Evolutionary conservation across 2,329 filamentous ascomycete genomes (phyloP).

Genomic region (Alternaria consortialis): DNA sequence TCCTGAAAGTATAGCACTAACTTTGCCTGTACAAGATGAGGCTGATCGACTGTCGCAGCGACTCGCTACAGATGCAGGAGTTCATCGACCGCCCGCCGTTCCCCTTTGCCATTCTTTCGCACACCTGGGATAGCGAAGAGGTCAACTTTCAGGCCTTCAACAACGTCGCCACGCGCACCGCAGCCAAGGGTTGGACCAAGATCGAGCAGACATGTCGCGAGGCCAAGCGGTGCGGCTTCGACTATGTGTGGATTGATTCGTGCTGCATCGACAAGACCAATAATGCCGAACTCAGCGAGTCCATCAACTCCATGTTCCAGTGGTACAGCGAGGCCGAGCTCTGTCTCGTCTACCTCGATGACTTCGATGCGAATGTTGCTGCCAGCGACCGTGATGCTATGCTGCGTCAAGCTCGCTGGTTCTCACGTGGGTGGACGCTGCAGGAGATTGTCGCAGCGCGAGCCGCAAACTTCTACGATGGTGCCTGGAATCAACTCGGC

Average conservation of each 20-base stretch:
- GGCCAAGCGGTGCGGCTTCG: not conserved
- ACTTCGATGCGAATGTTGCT: not conserved
- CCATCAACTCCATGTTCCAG: not conserved
- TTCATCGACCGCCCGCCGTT: not conserved
- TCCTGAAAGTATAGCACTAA: not conserved
- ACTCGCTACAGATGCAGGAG: not conserved
- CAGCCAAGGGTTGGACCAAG: not conserved
- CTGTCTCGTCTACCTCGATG: not conserved
- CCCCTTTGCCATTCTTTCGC: not conserved
- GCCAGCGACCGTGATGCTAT: not conserved
- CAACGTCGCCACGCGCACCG: not conserved
- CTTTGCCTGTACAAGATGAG: not conserved
- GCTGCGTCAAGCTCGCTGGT: not conserved
- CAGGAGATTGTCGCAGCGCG: not conserved
- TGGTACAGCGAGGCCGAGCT: not conserved
- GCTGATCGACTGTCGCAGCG: not conserved
- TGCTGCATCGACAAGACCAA: not conserved
- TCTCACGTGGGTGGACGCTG: not conserved
- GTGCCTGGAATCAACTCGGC: not conserved
- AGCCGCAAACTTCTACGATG: not conserved
- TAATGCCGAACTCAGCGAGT: not conserved
- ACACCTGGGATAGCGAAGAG: not conserved
- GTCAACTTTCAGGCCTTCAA: not conserved
- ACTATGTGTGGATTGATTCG: not conserved
- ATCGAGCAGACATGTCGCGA: not conserved